Evolutionary conservation across 1,284 basidiomycete species (phyloP), one percentile per base, ranked within the genome.

Genomic region (Boletellus dicymbophilus): DNA sequence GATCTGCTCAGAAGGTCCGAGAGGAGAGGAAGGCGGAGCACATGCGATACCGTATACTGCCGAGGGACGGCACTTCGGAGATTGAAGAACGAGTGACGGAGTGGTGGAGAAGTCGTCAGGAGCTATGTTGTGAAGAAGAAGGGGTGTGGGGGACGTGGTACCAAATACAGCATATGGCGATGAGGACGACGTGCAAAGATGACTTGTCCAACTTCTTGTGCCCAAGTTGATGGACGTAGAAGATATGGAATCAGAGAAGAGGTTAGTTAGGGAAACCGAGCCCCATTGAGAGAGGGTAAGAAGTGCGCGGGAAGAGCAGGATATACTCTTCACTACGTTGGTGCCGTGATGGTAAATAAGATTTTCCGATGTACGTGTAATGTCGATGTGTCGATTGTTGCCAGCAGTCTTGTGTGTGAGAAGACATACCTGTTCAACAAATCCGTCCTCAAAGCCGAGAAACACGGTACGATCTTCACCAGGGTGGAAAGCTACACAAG

Each of bases 41-140:
- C 69, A 72, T 6, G 79, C 71, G 60, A 90, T 80, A 38, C 79
- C 84, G 67, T 88, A 90, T 12, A 90, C 85, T 1, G 86, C 84
- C 23, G 81, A 80, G 6, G 71, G 67, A n/a, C 67, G 64, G 60
- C 53, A 37, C 53, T 60, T 44, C 51, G 55, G 53, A 18, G 74
- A 72, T 47, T 73, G 72, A 46, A 87, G 73, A 52, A 76, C 63
- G 45, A 76, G 70, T 23, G 72, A 72, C 2, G 88, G 82, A 1
- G 54, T 62, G 18, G 65, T 46, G 8, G 76, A 74, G 23, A 86
- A 56, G 0, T 68, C 68, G 21, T 75, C 73, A 34, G 78, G 69
- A 7, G 70, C 59, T 44, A 90, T 69, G 31, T 75, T 54, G 61
- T 88, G 73, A n/a, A 88, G 67, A 27, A 70, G 70, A 28, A 90